A percentile compares a stretch with the other conserved stretches of the same genome.
Evolutionary conservation across 305 asterid species (phyloP).

Genomic region (Fraxinus sp.): DNA sequence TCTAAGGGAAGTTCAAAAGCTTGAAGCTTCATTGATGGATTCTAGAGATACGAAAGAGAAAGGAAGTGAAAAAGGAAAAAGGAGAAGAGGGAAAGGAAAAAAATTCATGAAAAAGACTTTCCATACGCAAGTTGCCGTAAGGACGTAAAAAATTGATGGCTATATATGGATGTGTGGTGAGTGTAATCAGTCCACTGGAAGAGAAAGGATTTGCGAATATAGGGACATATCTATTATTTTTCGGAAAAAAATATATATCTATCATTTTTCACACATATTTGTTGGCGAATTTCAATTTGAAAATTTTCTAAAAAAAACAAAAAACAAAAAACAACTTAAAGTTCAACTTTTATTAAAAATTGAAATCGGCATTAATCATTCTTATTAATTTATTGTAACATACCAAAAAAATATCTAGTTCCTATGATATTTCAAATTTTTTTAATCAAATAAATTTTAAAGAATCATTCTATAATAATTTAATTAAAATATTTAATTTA

Average conservation of each 20-base stretch:
- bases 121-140: conserved; percentile 31
- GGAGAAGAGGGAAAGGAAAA: background rate
- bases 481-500: too few relatives aligned
- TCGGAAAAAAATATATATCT: too few relatives aligned
- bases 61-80: background rate
- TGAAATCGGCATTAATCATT: too few relatives aligned
- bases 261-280: background rate
- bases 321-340: too few relatives aligned
- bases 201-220: background rate
- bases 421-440: too few relatives aligned
- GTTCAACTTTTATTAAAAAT: too few relatives aligned
- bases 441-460: background rate
- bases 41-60: background rate
- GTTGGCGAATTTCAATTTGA: background rate
- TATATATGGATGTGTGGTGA: background rate
- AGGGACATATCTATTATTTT: background rate
- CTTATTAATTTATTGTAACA: too few relatives aligned
- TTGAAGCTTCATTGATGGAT: conserved; percentile 39
- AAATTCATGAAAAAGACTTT: conserved; percentile 11
- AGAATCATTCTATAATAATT: too few relatives aligned
- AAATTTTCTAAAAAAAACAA: background rate
- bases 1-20: conserved; percentile 39
- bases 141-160: conserved; percentile 36
- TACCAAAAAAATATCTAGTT: too few relatives aligned
- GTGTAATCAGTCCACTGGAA: background rate